Evolutionary conservation across 106 monocot genomes (phyloP).

Genomic region (Gastrodia elata): DNA sequence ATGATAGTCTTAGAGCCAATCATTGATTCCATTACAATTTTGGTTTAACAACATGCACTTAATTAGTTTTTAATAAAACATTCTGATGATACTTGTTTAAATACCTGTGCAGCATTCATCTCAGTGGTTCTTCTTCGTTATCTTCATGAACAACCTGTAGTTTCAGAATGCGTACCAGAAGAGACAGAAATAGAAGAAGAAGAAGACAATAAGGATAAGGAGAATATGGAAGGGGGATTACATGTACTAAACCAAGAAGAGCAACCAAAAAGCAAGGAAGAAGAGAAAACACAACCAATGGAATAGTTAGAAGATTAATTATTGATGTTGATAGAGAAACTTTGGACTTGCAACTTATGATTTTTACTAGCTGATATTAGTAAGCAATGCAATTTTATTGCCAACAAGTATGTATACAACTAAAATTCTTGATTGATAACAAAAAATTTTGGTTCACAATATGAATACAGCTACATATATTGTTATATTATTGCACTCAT

Average conservation of each 20-base stretch:
- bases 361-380: background rate
- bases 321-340: background rate
- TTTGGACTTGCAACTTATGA: no score
- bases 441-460: background rate
- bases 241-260: background rate
- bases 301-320: background rate
- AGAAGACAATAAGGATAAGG: background rate
- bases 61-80: no score
- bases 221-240: background rate
- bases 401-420: background rate
- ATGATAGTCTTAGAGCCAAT: no score
- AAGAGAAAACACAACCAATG: background rate
- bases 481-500: background rate
- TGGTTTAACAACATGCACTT: no score
- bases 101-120: slow-evolving; percentile 6
- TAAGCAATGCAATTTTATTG: background rate
- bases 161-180: background rate
- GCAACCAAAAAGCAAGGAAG: background rate
- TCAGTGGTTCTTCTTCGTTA: background rate
- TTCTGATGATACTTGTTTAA: background rate
- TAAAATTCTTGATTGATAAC: background rate
- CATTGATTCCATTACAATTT: no score
- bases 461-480: background rate
- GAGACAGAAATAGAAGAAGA: background rate
- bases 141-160: background rate